A percentile compares a stretch with the other conserved stretches of the same genome.
Conservation (phyloP, 2,329 filamentous ascomycete species). For the Nemania serpens region DNA sequence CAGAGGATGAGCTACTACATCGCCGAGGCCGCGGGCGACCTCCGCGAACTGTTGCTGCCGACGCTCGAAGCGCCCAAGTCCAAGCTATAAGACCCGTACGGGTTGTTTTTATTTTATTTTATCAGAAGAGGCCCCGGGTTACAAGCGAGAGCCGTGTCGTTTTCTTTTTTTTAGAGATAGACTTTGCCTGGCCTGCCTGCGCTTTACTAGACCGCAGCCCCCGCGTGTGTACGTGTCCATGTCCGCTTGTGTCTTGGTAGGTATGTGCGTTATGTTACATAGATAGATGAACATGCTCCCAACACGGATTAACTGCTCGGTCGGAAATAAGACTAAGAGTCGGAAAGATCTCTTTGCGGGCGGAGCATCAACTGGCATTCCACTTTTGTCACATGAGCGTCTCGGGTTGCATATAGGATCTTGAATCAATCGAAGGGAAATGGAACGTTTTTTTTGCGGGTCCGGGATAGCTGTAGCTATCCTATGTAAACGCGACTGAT, state of each 20-base stretch:
- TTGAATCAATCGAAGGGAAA: too few species aligned
- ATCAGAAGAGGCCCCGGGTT: neutral
- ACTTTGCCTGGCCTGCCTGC: too few species aligned
- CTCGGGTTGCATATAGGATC: too few species aligned
- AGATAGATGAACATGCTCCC: neutral
- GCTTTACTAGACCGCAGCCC: neutral
- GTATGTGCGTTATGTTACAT: too few species aligned
- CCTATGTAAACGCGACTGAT: slow-evolving; percentile 23
- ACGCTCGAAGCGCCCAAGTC: slow-evolving; percentile 81
- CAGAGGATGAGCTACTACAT: slow-evolving; percentile 91
- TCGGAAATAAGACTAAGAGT: too few species aligned
- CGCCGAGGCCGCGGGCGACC: slow-evolving; percentile 88
- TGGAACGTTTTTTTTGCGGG: too few species aligned
- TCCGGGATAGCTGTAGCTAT: too few species aligned
- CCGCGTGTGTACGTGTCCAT: neutral
- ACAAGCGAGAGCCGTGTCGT: neutral
- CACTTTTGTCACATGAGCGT: too few species aligned
- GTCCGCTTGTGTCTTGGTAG: too few species aligned
- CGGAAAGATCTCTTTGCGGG: too few species aligned
- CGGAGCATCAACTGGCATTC: too few species aligned
- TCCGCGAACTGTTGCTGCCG: slow-evolving; percentile 83
- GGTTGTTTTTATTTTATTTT: too few species aligned
- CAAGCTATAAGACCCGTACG: slow-evolving; percentile 67
- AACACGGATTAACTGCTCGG: slow-evolving; percentile 7
- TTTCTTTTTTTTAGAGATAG: neutral